Evolutionary conservation across 2,329 filamentous ascomycete species (phyloP), one percentile per base, ranked within the genome.

Genomic region (Colletotrichum navitas): DNA sequence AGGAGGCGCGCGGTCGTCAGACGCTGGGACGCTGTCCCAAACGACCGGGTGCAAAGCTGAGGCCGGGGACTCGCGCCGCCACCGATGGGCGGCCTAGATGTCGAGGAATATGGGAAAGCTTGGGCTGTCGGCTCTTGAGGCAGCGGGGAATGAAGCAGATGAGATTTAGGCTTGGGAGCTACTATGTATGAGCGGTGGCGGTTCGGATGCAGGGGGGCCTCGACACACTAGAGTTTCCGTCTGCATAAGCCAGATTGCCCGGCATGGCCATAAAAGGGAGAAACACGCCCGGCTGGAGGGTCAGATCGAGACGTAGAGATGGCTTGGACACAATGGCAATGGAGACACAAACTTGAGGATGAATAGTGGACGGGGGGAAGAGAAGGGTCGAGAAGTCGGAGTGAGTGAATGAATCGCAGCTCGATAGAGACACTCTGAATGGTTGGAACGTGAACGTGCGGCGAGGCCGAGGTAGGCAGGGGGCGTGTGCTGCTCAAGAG

Each of bases 401-500:
- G 39, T 36, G 32, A 18, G 24, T 39, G 51, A 68, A 68, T 54
- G 59, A 68, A 41, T 45, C 32, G 65, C 39, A 54, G 64, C 16
- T 68, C 32, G 59, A 18, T 64, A 68, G 51, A 36, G 49, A 63
- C 49, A 8, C 32, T 36, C 32, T 36, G 52, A 56, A 12, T 56
- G 51, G 49, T 21, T 67, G 63, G 58, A 49, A 45, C 29, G 26
- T 56, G 24, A 34, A 39, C 45, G 52, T 62, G 45, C 68, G 68
- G 68, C 68, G 68, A 71, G 65, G 52, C 68, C 68, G 68, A 68
- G 39, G 34, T 56, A 12, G 54, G 26, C 26, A 41, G 32, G 29
- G 45, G 21, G 51, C 63, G 63, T 68, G 58, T 63, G 55, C 41
- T 62, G 21, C 49, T 63, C 14, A 29, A 66, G 45, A n/a, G 51